Base-by-base conservation (phyloP, 2,329 filamentous ascomycete genomes). In the Epichloe festucae region DNA sequence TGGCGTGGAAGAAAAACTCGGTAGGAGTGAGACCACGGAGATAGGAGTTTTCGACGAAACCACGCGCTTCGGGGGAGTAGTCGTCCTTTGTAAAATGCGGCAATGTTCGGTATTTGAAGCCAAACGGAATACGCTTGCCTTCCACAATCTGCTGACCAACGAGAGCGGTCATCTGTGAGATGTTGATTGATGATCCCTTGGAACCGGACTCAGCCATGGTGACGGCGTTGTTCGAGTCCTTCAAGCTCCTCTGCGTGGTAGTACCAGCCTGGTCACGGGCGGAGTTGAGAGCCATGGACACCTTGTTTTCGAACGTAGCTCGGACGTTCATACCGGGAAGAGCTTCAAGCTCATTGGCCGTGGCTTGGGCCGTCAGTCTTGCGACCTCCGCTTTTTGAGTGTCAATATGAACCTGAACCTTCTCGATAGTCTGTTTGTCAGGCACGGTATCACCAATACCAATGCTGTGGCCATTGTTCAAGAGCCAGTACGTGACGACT, bases 1-100 rank as follows among this genome's bases (percentile, higher is more conserved):
- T 98, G 65, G 93, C 93, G 79, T 98, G 93, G 78, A 98, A 98
- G 75, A 96, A 98, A 73, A 98, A 98, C 61, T 98, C 93, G 1
- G 87, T 85, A 0, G 93, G 93, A 0, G 94, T 98, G 53, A 98
- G 73, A 52, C 93, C 93, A 74, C 93, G 87, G 12, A 98, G 80
- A 62, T 98, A 98, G 0, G 93, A 98, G 71, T 98, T 98, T 70
- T 98, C 93, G 19, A 98, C 93, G 64, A 98, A 98, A 42, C 93
- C 93, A 73, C 93, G 85, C 45, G 93, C 91, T 66, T 96, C 90
- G 11, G 93, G 21, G 19, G 91, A 97, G 69, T 97, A 98, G 67
- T 98, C 94, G 62, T 98, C 94, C 74, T 98, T 98, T 58, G 93
- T 95, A 70, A 98, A 98, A 69, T 98, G 93, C 3, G 93, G 93